Base-by-base conservation (phyloP, 2,329 filamentous ascomycete species). In the Lachnellula suecica region DNA sequence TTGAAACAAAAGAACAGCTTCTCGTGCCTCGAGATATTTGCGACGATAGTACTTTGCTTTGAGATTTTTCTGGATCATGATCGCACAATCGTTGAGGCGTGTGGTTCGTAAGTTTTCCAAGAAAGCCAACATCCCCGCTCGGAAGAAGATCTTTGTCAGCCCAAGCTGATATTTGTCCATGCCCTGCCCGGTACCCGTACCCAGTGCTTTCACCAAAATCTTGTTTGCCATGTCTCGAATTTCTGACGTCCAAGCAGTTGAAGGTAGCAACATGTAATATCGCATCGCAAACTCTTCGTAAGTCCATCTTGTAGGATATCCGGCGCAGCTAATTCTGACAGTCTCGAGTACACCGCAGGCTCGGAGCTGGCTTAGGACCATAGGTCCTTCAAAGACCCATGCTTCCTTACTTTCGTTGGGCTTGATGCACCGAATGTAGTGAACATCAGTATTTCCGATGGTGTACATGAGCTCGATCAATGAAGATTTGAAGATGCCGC, bases 371-470 rank as follows among this genome's bases (percentile, higher is more conserved):
- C 91, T 96, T 56, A 99, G 81, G 62, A 99, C 94, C 94, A 99
- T 99, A 3, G 95, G 94, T 0, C 94, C 94, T 69, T 99, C 94
- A 57, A 97, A 99, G 65, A 95, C 93, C 94, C 94, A 99, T 0
- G 94, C 84, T 66, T 89, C 89, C 73, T 99, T 99, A 46, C 85
- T 90, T 73, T 99, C 94, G 69, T 99, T 99, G 27, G 94, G 94
- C 75, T 99, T 99, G 74, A 99, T 97, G 71, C 94, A 99, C 63
- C 94, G 87, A 68, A 99, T 99, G 72, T 99, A 99, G 72, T 99
- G 94, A 19, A 97, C 94, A 69, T 99, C 94, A 2, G 94, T 99
- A 62, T 89, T 92, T 72, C 95, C 96, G 73, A 99, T 99, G 4
- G 94, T 99, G 69, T 84, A 81, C 93, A 99, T 99, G 47, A 99